phyloP scores from a whole-genome alignment of 2,329 filamentous ascomycete species.

The Periglandula ipomoeae region DNA sequence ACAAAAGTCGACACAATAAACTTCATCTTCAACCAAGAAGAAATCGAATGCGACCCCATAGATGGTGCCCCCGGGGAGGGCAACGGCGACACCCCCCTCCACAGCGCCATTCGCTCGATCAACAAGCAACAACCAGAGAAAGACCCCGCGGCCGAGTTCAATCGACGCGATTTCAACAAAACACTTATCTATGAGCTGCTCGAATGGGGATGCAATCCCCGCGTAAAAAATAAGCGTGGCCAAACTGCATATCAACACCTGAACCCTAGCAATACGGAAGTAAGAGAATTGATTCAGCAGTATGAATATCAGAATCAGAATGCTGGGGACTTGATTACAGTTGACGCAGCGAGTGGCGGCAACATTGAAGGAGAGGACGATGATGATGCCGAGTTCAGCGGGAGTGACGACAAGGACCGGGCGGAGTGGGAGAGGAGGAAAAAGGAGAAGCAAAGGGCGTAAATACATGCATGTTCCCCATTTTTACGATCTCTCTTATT shows the following conservation, averaged over 20 bases:
- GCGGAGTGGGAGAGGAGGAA: conserved; percentile 50
- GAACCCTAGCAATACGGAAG: conserved; percentile 57
- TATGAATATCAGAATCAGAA: conserved; percentile 59
- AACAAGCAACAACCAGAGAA: too few relatives aligned
- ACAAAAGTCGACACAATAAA: conserved; percentile 69
- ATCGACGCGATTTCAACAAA: too few relatives aligned
- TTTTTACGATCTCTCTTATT: not conserved
- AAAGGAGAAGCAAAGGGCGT: conserved; percentile 26
- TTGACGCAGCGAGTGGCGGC: conserved; percentile 8
- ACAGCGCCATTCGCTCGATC: conserved; percentile 69
- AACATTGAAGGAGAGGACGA: conserved; percentile 25
- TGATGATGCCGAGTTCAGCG: conserved; percentile 52
- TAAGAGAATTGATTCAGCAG: conserved; percentile 56
- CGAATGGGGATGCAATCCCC: conserved; percentile 59
- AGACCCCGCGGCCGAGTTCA: too few relatives aligned
- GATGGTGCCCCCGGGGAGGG: conserved; percentile 60
- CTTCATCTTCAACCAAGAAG: conserved; percentile 70
- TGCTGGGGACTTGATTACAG: conserved; percentile 45
- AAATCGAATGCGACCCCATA: conserved; percentile 75
- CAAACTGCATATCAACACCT: conserved; percentile 63
- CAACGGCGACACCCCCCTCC: conserved; percentile 72
- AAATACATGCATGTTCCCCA: not conserved
- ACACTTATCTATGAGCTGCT: conserved; percentile 70
- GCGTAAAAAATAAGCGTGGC: conserved; percentile 60
- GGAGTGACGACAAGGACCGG: conserved; percentile 55